These are phyloP conservation scores for Pseudophaeomoniella oleicola DNA, from an alignment of 2,329 filamentous ascomycete genomes.

Conservation along the genomic window DNA sequence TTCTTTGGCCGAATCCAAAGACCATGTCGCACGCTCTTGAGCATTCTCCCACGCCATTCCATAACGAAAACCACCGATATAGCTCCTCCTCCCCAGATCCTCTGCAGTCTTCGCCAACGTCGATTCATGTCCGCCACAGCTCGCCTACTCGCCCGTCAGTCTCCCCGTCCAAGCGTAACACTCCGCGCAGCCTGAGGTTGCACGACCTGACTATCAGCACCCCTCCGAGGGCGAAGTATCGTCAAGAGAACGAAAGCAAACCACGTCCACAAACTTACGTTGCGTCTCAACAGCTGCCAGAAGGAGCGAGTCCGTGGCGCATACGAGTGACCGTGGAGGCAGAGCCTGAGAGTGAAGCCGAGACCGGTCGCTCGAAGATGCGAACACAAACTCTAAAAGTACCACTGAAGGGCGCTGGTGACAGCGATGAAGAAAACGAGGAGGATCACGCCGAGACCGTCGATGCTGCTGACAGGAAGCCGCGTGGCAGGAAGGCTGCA, in stretches of 20 bases:
- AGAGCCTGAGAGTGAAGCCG: constrained; percentile 18
- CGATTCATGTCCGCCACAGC: neutral
- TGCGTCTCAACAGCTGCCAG: constrained; percentile 3
- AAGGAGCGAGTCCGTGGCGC: constrained; percentile 29
- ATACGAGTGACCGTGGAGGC: constrained; percentile 33
- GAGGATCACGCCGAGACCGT: constrained; percentile 2
- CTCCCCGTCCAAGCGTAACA: constrained; percentile 2
- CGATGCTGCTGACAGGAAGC: neutral
- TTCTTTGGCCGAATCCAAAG: too few relatives aligned
- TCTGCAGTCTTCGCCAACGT: constrained; percentile 7
- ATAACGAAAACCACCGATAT: neutral
- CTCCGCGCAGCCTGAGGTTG: neutral
- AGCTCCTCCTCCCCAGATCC: constrained; percentile 12
- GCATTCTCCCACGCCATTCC: neutral
- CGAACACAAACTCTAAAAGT: constrained; percentile 23
- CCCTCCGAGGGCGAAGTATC: constrained; percentile 3
- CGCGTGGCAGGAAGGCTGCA: constrained; percentile 4
- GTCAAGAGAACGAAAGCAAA: neutral
- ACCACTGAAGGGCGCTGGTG: constrained; percentile 24
- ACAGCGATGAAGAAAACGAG: constrained; percentile 1
- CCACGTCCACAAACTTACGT: neutral
- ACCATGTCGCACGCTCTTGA: neutral
- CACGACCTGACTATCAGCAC: constrained; percentile 3
- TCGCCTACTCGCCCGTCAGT: constrained; percentile 2
- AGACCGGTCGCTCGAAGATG: constrained; percentile 3